Conservation (phyloP, 1,284 basidiomycete species). For the Moniliophthora roreri region DNA sequence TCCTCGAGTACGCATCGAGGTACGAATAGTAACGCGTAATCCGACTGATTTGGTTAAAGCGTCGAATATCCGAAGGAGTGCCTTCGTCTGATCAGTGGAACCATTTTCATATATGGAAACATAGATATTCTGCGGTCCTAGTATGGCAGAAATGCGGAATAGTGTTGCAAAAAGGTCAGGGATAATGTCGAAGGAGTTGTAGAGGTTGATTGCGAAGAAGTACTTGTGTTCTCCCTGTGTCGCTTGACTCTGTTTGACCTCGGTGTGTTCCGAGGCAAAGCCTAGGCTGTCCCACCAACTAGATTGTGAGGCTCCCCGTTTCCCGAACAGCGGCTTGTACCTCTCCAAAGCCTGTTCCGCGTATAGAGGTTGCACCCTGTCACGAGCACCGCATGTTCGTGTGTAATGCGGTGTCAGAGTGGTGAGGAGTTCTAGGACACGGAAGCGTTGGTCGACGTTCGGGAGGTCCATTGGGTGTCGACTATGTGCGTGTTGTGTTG, state of each 20-base stretch:
- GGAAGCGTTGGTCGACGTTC: conserved; percentile 75
- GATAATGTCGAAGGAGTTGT: conserved; percentile 97
- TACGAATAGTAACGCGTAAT: conserved; percentile 87
- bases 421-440: conserved; percentile 84
- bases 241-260: conserved; percentile 25
- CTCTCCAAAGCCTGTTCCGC: conserved; percentile 81
- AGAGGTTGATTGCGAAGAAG: conserved; percentile 97
- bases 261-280: conserved; percentile 46
- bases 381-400: conserved; percentile 75
- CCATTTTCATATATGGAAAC: conserved; percentile 99
- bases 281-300: conserved; percentile 47
- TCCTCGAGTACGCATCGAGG: conserved; percentile 86
- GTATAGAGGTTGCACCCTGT: conserved; percentile 78
- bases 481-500: conserved; percentile 48
- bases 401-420: conserved; percentile 89
- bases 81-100: conserved; percentile 94
- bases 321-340: conserved; percentile 78
- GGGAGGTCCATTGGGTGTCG: conserved; percentile 68
- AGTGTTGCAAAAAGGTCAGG: conserved; percentile 96
- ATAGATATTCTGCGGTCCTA: conserved; percentile 95
- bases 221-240: conserved; percentile 71
- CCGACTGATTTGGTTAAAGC: conserved; percentile 86
- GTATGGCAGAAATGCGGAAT: conserved; percentile 84
- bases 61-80: conserved; percentile 89
- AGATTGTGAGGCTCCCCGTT: conserved; percentile 54